Percentiles rank a stretch among this genome's conserved stretches.
phyloP scores from a whole-genome alignment of 2,329 filamentous ascomycete genomes.

The Fusarium caatingaense region DNA sequence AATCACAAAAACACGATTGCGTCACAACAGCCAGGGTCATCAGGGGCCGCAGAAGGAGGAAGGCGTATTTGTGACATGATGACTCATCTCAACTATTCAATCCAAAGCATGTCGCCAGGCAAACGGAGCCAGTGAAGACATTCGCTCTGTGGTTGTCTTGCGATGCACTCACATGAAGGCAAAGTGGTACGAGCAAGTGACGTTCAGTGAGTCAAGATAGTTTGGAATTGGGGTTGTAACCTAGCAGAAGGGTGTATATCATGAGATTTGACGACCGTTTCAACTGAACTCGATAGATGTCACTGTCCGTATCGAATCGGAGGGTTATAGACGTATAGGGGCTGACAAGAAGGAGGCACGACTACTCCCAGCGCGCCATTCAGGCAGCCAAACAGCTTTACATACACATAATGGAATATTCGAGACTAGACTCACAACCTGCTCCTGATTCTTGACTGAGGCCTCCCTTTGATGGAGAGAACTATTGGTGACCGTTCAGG shows the following conservation, averaged over 20 bases:
- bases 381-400: conserved; percentile 40
- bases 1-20: conserved; percentile 31
- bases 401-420: conserved; percentile 43
- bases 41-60: conserved; percentile 19
- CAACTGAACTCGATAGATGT: conserved; percentile 34
- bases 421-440: conserved; percentile 16
- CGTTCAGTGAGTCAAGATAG: conserved; percentile 27
- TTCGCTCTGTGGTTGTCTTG: conserved; percentile 27
- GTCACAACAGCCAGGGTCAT: conserved; percentile 20
- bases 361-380: conserved; percentile 27
- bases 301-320: conserved; percentile 19
- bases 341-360: conserved; percentile 19
- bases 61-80: conserved; percentile 20
- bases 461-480: conserved; percentile 33
- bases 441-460: conserved; percentile 29
- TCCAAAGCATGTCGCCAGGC: conserved; percentile 28
- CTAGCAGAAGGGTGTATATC: conserved; percentile 40
- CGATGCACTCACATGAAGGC: conserved; percentile 28
- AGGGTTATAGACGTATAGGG: conserved; percentile 33
- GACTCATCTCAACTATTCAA: conserved; percentile 26
- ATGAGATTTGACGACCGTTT: conserved; percentile 39
- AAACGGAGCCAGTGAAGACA: conserved; percentile 36
- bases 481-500: conserved; percentile 13
- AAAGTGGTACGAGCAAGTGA: conserved; percentile 32
- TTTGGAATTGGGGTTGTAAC: conserved; percentile 29